Evolutionary conservation across 352 stramenopile species (phyloP), one percentile per base, ranked within the genome.

Genomic region (Thalassiosira exigua): DNA sequence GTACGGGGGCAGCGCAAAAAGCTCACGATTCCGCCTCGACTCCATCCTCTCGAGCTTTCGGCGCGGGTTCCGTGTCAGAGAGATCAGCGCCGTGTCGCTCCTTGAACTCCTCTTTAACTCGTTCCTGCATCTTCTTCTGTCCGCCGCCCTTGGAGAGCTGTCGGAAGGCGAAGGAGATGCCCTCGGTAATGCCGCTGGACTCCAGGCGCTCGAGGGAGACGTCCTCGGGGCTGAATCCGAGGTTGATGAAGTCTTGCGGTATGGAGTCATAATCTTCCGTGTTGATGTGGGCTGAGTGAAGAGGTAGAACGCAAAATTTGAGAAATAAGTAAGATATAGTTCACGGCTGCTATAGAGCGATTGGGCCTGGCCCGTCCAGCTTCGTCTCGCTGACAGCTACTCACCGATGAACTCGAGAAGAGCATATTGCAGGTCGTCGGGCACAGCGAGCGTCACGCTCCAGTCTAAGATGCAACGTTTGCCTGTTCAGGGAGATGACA

Each of bases 161-260:
- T 51, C 72, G 75, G 22, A 92, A 59, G n/a, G 82, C 81, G 60
- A 88, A 92, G 9, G 88, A 86, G 72, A 92, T 92, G 33, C 91
- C 72, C 19, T 84, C 60, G 46, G 75, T 75, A 3, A 93, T 44
- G 3, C 90, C 82, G 73, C 91, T 92, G 65, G 92, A 92, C 1
- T 50, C 88, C 68, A 92, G 89, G 11, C 88, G 85, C 67, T 93
- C 88, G n/a, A 93, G 48, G 17, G 79, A n/a, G n/a, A n/a, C n/a
- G n/a, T n/a, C 90, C 21, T 51, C 73, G 7, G 91, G 39, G 0
- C 82, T 81, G 2, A 85, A 59, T 26, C 75, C 84, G 71, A 92
- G 92, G 75, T 91, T 92, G 14, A 92, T 79, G 58, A 91, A 93
- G 61, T 92, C 92, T 1, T 85, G 88, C 22, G 88, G 88, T 12